Conservation (phyloP, 352 stramenopile species). For the Globisporangium canariense region DNA sequence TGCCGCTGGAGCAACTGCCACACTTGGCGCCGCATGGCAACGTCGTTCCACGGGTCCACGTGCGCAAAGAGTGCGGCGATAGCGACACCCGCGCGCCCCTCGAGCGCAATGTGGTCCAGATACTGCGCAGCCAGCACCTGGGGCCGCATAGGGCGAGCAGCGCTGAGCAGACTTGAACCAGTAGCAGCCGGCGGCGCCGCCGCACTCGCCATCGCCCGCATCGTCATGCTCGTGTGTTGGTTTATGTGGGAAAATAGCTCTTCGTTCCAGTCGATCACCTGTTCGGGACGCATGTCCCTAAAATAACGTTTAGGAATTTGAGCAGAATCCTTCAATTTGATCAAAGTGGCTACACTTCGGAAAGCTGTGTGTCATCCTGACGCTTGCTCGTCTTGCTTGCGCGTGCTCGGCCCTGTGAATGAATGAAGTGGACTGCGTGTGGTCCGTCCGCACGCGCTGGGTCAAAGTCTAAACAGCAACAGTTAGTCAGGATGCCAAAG, state of each 20-base stretch:
- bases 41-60: conserved; percentile 41
- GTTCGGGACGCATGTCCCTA: no score
- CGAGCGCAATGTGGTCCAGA: conserved; percentile 64
- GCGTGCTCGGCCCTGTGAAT: no score
- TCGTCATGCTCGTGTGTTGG: not conserved
- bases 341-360: no score
- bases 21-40: conserved; percentile 39
- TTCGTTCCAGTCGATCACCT: not conserved
- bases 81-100: conserved; percentile 42
- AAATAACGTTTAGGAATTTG: no score
- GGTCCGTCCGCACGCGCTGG: no score
- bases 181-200: conserved; percentile 11
- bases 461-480: no score
- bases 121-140: conserved; percentile 50
- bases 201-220: conserved; percentile 6
- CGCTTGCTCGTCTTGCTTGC: no score
- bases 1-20: conserved; percentile 56
- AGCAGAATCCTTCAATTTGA: no score
- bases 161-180: no score
- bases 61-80: conserved; percentile 36
- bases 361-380: no score
- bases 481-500: no score
- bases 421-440: no score
- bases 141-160: conserved; percentile 19
- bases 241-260: not conserved